Base-by-base conservation (phyloP, 352 stramenopile genomes). In the Pythium diclinum region DNA sequence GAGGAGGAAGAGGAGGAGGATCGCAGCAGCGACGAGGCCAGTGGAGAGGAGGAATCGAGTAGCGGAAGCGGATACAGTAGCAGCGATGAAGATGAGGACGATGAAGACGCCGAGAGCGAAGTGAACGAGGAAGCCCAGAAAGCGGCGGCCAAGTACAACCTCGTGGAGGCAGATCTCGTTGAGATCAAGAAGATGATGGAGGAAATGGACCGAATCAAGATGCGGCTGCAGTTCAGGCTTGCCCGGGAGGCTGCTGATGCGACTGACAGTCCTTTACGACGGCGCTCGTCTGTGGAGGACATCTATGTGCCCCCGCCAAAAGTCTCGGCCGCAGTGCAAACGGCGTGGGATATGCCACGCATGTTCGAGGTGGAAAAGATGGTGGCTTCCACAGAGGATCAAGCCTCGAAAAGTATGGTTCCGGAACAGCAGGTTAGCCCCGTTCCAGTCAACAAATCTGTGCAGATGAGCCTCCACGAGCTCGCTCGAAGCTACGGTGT, bases 181-280 rank as follows among this genome's bases (percentile, higher is more conserved):
- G 75, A 74, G 54, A 78, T 90, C 63, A 73, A 56, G 13, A 61
- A 61, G 44, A 83, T 90, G 78, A 71, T 81, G 42, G 72, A 58
- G 3, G 76, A 88, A 32, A 91, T 91, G 78, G 75, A 85, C 47
- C 67, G 71, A n/a, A 77, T 89, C 44, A 89, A 80, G 53, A 52
- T 59, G 60, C 76, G 77, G 4, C 55, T 89, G 34, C 65, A 86
- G 58, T 81, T 88, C 32, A 74, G 77, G 9, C 68, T 89, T 7
- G 33, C 46, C 2, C 67, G 52, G 11, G 49, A 54, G 25, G 21
- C 17, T 14, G 23, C 4, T 47, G 11, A 33, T 65, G 9, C 62
- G 32, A 8, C 30, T 11, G 2, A 25, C 3, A 64, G 51, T 38
- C 17, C 49, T 44, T 25, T 40, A 2, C 42, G 21, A 0, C 42